Evolutionary conservation across 306 rosid species (phyloP).

Genomic region (Arachis hypogaea): DNA sequence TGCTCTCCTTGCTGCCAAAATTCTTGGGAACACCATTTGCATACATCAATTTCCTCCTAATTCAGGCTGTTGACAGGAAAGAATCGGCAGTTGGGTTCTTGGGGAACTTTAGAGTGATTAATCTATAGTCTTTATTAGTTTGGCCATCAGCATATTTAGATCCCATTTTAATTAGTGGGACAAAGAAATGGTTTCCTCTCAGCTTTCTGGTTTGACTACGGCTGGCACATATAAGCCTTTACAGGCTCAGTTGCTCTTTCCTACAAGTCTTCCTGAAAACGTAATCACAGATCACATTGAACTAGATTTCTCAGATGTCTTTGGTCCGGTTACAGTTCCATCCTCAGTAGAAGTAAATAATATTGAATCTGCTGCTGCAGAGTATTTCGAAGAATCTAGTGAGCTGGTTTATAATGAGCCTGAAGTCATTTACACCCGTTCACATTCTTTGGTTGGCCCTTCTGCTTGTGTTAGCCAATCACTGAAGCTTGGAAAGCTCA

Average conservation of each 20-base stretch:
- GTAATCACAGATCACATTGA: slow-evolving; percentile 64
- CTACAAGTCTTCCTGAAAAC: slow-evolving; percentile 48
- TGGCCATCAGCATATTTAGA: slow-evolving; percentile 44
- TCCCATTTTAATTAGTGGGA: slow-evolving; percentile 37
- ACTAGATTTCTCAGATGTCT: slow-evolving; percentile 86
- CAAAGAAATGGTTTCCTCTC: slow-evolving; percentile 80
- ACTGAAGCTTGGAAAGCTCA: slow-evolving; percentile 76
- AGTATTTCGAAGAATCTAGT: slow-evolving; percentile 49
- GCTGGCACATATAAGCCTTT: slow-evolving; percentile 41
- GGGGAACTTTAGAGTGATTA: slow-evolving; percentile 44
- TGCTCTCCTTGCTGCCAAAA: slow-evolving; percentile 79
- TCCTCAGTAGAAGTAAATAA: slow-evolving; percentile 52
- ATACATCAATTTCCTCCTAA: slow-evolving; percentile 67
- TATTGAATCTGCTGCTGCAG: slow-evolving; percentile 44
- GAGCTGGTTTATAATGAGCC: slow-evolving; percentile 82
- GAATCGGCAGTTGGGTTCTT: slow-evolving; percentile 59
- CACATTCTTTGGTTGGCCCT: slow-evolving; percentile 96
- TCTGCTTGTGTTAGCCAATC: slow-evolving; percentile 78
- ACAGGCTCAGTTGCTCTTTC: slow-evolving; percentile 55
- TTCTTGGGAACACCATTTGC: slow-evolving; percentile 88
- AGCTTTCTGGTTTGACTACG: slow-evolving; percentile 59
- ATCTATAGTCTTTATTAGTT: slow-evolving; percentile 40
- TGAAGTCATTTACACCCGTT: slow-evolving; percentile 67
- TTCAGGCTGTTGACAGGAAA: slow-evolving; percentile 81
- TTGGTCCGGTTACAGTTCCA: slow-evolving; percentile 75